Conservation (phyloP, 164 flowering plant species). For the Stephania japonica region DNA sequence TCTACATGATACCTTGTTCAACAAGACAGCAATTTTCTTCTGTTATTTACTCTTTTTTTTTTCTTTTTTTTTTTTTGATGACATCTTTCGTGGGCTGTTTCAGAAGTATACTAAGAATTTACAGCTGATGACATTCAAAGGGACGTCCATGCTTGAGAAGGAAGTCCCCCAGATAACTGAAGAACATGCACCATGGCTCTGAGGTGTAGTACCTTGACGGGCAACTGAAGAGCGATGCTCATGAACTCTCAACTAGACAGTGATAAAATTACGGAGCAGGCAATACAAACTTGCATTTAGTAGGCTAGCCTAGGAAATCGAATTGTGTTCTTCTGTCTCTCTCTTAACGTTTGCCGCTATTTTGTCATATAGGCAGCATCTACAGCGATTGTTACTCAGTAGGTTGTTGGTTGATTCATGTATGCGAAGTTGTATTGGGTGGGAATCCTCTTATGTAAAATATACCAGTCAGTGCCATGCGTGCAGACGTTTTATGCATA, state of each 20-base stretch:
- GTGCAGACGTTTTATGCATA: conserved; percentile 17
- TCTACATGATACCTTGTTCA: not conserved
- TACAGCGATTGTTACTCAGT: not conserved
- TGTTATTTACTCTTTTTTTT: not conserved
- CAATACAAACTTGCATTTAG: not conserved
- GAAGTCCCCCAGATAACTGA: conserved; percentile 24
- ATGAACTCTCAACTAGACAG: no score
- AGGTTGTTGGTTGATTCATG: not conserved
- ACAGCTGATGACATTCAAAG: conserved; percentile 62
- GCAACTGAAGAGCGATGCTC: no score
- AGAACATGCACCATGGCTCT: not conserved
- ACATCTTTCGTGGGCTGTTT: conserved; percentile 32
- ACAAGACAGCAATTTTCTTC: not conserved
- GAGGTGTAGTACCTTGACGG: not conserved
- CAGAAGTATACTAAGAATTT: conserved; percentile 37
- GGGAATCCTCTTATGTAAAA: not conserved
- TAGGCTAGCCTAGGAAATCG: not conserved
- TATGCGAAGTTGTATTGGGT: not conserved
- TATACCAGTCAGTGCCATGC: not conserved
- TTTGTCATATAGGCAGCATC: conserved; percentile 14
- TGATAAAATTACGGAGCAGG: not conserved
- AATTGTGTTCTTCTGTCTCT: not conserved
- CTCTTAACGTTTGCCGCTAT: conserved; percentile 9
- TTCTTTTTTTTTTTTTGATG: not conserved
- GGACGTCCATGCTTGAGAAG: conserved; percentile 81